These are phyloP conservation scores for Suillus alpinus DNA, from an alignment of 768 basidiomycete genomes.

Conservation along the genomic window DNA sequence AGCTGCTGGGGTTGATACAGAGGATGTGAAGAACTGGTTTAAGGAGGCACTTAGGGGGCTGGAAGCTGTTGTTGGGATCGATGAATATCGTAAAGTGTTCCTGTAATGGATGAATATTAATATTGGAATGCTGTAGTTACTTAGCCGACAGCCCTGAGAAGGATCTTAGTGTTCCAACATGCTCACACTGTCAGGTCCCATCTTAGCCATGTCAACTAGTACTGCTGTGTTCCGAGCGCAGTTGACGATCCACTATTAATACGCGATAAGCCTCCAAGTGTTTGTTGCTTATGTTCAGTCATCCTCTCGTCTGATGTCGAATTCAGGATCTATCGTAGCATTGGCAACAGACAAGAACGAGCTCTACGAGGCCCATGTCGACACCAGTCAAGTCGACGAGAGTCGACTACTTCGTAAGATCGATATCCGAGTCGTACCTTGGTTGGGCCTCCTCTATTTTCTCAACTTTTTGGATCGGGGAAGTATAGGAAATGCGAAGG, in stretches of 20 bases:
- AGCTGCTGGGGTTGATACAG: constrained; percentile 73
- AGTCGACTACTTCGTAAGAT: constrained; percentile 54
- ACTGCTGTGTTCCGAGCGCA: not conserved
- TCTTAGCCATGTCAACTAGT: not conserved
- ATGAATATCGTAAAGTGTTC: constrained; percentile 66
- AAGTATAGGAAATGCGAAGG: constrained; percentile 74
- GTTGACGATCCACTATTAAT: not conserved
- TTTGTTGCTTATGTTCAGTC: not conserved
- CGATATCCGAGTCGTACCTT: constrained; percentile 69
- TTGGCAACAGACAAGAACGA: not conserved
- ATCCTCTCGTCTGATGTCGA: not conserved
- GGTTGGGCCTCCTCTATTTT: constrained; percentile 71
- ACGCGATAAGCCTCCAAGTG: not conserved
- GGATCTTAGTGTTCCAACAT: not conserved
- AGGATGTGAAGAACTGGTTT: constrained; percentile 72
- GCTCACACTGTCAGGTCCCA: not conserved
- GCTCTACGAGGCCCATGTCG: constrained; percentile 49
- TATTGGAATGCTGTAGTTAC: not conserved
- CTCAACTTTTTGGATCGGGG: constrained; percentile 66
- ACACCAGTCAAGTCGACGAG: constrained; percentile 53
- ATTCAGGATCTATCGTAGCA: not conserved
- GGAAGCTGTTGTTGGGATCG: constrained; percentile 54
- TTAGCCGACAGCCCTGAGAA: not conserved
- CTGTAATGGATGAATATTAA: no score
- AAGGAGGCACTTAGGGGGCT: constrained; percentile 49